Percentiles rank a stretch among this genome's conserved stretches.
phyloP scores from a whole-genome alignment of 2,329 filamentous ascomycete species.

The Apiospora koreana region DNA sequence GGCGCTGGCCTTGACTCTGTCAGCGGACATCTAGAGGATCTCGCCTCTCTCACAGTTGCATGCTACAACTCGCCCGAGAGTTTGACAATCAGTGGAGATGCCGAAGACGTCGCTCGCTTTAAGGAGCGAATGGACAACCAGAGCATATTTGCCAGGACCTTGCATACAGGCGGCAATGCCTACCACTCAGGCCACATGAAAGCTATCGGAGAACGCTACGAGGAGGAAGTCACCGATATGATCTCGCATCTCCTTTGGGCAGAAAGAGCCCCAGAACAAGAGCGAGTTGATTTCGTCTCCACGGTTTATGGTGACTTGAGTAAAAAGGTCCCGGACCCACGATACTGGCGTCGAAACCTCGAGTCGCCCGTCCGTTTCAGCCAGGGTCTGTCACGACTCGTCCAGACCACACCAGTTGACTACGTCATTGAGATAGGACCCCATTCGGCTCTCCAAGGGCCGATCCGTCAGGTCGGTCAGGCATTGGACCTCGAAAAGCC shows the following conservation, averaged over 20 bases:
- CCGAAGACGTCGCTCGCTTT: constrained; percentile 17
- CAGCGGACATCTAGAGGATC: constrained; percentile 27
- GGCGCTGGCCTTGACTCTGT: constrained; percentile 20
- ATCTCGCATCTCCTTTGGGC: no score
- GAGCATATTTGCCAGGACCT: constrained; percentile 22
- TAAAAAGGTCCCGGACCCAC: background rate
- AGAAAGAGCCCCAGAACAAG: background rate
- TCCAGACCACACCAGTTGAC: background rate
- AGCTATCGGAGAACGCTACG: constrained; percentile 14
- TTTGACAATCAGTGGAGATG: constrained; percentile 30
- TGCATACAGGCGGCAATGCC: constrained; percentile 25
- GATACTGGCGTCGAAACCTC: constrained; percentile 20
- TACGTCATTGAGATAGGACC: constrained; percentile 18
- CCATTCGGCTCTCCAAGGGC: constrained; percentile 13
- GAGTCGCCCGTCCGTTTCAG: constrained; percentile 18
- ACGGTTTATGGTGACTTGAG: constrained; percentile 12
- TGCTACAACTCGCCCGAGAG: constrained; percentile 29
- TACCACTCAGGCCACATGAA: constrained; percentile 33
- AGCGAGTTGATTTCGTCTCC: constrained; percentile 15
- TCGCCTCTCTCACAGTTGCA: constrained; percentile 20
- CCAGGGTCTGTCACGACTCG: background rate
- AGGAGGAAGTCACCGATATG: background rate
- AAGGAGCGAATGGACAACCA: constrained; percentile 11
- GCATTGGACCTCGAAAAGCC: background rate
- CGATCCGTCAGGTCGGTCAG: constrained; percentile 19